These are phyloP conservation scores for Chlorella sp. DNA, from an alignment of 139 green algal genomes.

Conservation along the genomic window DNA sequence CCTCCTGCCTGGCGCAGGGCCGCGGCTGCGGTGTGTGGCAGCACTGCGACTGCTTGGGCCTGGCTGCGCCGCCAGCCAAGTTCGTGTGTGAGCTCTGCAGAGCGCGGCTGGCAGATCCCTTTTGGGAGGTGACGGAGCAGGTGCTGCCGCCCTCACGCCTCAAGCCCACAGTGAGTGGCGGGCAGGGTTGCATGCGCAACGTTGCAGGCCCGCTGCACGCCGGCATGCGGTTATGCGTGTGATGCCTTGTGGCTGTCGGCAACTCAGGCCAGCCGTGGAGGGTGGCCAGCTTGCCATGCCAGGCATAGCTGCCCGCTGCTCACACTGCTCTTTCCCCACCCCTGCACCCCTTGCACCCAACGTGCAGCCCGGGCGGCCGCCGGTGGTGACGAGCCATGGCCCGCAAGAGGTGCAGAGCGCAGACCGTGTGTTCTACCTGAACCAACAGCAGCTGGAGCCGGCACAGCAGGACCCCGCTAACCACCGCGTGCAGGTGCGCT, in stretches of 20 bases:
- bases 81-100: slow-evolving; percentile 39
- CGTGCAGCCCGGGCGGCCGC: not conserved
- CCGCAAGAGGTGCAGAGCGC: slow-evolving; percentile 41
- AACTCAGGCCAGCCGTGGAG: no score
- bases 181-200: no score
- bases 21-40: slow-evolving; percentile 76
- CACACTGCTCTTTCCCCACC: no score
- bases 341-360: not conserved
- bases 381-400: slow-evolving; percentile 3
- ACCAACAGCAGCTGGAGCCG: slow-evolving; percentile 22
- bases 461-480: not conserved
- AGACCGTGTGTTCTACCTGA: slow-evolving; percentile 44
- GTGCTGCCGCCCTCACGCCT: slow-evolving; percentile 57
- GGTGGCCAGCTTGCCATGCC: no score
- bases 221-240: no score
- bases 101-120: slow-evolving; percentile 71
- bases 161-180: not conserved
- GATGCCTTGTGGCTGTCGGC: no score
- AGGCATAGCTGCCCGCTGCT: no score
- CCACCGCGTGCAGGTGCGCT: slow-evolving; percentile 36
- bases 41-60: slow-evolving; percentile 65
- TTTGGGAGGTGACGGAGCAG: slow-evolving; percentile 64
- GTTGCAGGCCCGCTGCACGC: no score
- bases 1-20: slow-evolving; percentile 21
- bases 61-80: not conserved